Evolutionary conservation across 2,329 filamentous ascomycete species (phyloP).

Genomic region (Pyricularia sp.): DNA sequence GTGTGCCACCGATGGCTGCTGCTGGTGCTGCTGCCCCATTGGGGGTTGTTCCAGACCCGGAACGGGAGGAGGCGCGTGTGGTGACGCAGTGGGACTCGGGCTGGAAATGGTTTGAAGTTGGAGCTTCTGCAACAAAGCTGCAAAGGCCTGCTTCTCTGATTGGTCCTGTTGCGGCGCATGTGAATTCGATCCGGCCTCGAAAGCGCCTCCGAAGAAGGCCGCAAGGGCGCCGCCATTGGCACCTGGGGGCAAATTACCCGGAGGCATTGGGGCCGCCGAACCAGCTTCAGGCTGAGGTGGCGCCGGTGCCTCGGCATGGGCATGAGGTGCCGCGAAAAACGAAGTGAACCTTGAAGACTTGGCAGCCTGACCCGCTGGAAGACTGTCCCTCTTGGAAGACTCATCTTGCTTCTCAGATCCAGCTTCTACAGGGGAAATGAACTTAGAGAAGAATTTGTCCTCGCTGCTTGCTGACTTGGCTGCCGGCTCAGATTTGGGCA

Average conservation of each 20-base stretch:
- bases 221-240: not conserved
- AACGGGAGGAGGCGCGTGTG: not conserved
- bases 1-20: constrained; percentile 3
- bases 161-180: constrained; percentile 24
- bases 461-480: constrained; percentile 53
- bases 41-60: not conserved
- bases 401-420: constrained; percentile 39
- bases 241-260: constrained; percentile 23
- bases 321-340: constrained; percentile 49
- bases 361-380: constrained; percentile 37
- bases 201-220: not conserved
- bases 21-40: not conserved
- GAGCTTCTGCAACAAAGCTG: constrained; percentile 69
- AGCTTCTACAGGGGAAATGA: not conserved
- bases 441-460: constrained; percentile 59
- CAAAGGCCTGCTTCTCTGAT: constrained; percentile 76
- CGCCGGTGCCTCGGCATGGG: constrained; percentile 32
- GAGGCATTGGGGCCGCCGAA: not conserved
- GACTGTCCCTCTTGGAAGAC: constrained; percentile 30
- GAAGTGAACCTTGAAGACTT: constrained; percentile 81
- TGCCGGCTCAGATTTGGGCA: constrained; percentile 41
- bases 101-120: constrained; percentile 39
- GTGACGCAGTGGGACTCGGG: constrained; percentile 18
- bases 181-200: not conserved
- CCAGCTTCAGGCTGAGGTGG: not conserved